Base-by-base conservation (phyloP, 2,329 filamentous ascomycete species). In the Emmonsiellopsis sp. region DNA sequence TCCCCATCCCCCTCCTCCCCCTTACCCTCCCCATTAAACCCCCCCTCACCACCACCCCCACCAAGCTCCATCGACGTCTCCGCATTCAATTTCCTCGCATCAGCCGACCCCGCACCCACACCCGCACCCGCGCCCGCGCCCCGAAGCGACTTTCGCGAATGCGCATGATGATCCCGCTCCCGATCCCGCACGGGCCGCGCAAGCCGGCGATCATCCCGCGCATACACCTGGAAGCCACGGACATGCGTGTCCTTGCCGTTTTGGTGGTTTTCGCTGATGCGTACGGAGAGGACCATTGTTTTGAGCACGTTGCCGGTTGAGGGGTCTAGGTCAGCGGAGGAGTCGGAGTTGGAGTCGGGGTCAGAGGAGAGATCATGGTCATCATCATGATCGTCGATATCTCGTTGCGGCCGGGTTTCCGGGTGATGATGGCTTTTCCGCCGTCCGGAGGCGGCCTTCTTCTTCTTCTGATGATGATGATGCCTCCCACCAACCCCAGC, bases 191-290 rank as follows among this genome's bases (percentile, higher is more conserved):
- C 57, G 15, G 45, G 51, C 20, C 56, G 58, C 2, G 64, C 62
- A 3, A 65, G 63, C 0, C 68, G 65, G 44, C 60, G 65, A 47
- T 75, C 71, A 55, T 77, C 74, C 32, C 65, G 67, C 11, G 81
- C 79, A 64, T 84, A 98, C 8, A 97, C 86, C 73, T 95, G 94
- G 69, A 98, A 80, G 1, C 90, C 92, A 13, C 93, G 81, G 26
- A 98, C 80, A 75, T 98, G 93, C n/a, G 93, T 98, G 68, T 98
- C 93, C 69, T 98, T 98, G 59, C 93, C 93, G 68, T 98, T 98
- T 72, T 98, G 93, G 69, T 98, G 93, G 66, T 98, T 98, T 73
- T 97, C 93, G 50, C 92, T 80, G 48, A 98, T 85, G 60, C 87
- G 84, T 64, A 97, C 84, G 69, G 97, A 91, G 31, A 98, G 79